Base-by-base conservation (phyloP, 257 asterid species). In the Ligustrum vulgare region DNA sequence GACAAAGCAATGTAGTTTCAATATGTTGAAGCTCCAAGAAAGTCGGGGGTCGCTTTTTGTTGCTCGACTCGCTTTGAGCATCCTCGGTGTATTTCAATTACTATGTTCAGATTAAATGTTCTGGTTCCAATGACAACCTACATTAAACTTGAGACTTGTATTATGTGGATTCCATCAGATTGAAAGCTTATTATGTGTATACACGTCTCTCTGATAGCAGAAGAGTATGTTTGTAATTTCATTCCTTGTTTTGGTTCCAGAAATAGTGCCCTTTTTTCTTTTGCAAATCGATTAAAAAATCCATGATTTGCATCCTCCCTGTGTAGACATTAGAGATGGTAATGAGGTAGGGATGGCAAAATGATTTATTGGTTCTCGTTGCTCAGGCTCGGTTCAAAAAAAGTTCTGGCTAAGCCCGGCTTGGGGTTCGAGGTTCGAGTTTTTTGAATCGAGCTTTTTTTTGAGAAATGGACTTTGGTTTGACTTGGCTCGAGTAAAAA, bases 21-120 rank as follows among this genome's bases (percentile, higher is more conserved):
- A 63, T 35, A 60, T 62, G 49, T 6, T 45, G 66, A 62, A 25
- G 72, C 51, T 69, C 5, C 47, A 47, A 6, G 72, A 74, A 39
- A 8, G 63, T 37, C 58, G 15, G 13, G 18, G 54, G 12, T 45
- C 12, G n/a, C 56, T 13, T 47, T 47, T 5, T 15, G 56, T 47
- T 20, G 56, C 56, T 47, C 20, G 20, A 47, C 56, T 47, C 15
- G 20, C 20, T 15, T 15, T 47, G 22, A 18, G 58, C 58, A 16
- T 47, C 8, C 22, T 47, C 58, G 8, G 58, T 20, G 20, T 47
- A 47, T 47, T 15, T 16, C 15, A 10, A 9, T 39, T 10, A 39
- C 15, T 9, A 39, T 3, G 20, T 16, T 47, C 0, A 12, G 58
- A n/a, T 47, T 15, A 47, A 39, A 16, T 1, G 58, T 47, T 47